A percentile compares a stretch with the other conserved stretches of the same genome.
phyloP scores from a whole-genome alignment of 139 green algal species.

The Coelastrella sp. region DNA sequence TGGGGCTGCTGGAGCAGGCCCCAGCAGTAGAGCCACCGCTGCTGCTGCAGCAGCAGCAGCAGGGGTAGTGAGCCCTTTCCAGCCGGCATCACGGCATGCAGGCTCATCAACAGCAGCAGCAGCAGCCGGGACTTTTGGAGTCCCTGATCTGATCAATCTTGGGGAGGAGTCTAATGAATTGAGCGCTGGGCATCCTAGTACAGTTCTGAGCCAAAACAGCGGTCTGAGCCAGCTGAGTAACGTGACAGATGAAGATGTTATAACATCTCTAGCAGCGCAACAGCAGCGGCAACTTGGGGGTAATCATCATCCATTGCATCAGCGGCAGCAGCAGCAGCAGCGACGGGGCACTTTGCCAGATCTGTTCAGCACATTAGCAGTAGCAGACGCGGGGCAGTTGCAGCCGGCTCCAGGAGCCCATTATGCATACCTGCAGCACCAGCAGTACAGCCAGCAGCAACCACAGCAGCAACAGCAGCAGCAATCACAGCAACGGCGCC shows the following conservation, averaged over 20 bases:
- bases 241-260: conserved; percentile 15
- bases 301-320: background rate
- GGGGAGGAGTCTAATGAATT: conserved; percentile 7
- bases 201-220: conserved; percentile 5
- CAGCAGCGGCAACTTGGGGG: background rate
- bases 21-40: background rate
- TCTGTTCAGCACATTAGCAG: conserved; percentile 21
- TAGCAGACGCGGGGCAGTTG: conserved; percentile 17
- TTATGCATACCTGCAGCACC: background rate
- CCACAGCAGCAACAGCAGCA: conserved; percentile 38
- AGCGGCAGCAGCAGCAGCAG: conserved; percentile 30
- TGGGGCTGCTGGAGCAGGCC: background rate
- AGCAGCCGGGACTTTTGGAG: background rate
- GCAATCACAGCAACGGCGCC: background rate
- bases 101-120: background rate
- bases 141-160: conserved; percentile 37
- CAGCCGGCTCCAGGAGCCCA: conserved; percentile 27
- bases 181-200: background rate
- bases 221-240: conserved; percentile 12
- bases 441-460: conserved; percentile 8
- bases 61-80: background rate
- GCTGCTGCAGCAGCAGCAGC: conserved; percentile 2
- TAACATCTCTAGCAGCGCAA: background rate
- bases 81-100: background rate
- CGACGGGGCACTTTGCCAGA: conserved; percentile 8